Evolutionary conservation across 371 early-diverging fungal genomes (phyloP).

Genomic region (Ecytonucleospora hepatopenaei): DNA sequence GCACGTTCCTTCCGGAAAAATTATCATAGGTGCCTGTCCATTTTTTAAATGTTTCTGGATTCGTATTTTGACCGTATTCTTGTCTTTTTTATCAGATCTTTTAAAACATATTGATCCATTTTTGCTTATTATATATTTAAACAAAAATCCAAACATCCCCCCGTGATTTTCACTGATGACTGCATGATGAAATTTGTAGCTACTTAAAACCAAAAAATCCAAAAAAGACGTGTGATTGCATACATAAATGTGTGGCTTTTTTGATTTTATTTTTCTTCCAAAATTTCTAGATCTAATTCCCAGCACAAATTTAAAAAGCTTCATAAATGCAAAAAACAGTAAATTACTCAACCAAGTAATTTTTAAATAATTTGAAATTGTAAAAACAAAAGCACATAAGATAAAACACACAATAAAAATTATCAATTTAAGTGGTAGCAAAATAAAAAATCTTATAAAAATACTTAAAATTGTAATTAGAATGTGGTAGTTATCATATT

Average conservation of each 20-base stretch:
- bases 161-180: slow-evolving; percentile 64
- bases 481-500: slow-evolving; percentile 20
- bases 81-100: slow-evolving; percentile 62
- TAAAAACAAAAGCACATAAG: slow-evolving; percentile 5
- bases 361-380: slow-evolving; percentile 11
- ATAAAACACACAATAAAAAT: slow-evolving; percentile 10
- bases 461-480: slow-evolving; percentile 43
- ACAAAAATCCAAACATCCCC: slow-evolving; percentile 62
- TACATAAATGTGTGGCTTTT: slow-evolving; percentile 63
- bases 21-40: slow-evolving; percentile 59
- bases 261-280: slow-evolving; percentile 60
- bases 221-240: slow-evolving; percentile 69
- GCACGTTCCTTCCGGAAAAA: slow-evolving; percentile 77
- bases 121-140: slow-evolving; percentile 61
- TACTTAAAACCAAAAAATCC: slow-evolving; percentile 65
- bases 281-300: slow-evolving; percentile 58
- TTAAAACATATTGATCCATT: slow-evolving; percentile 66
- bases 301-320: slow-evolving; percentile 29
- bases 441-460: slow-evolving; percentile 46
- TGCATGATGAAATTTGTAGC: slow-evolving; percentile 65
- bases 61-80: slow-evolving; percentile 58
- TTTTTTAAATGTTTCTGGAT: slow-evolving; percentile 57
- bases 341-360: neutral
- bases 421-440: slow-evolving; percentile 43
- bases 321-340: slow-evolving; percentile 21